Base-by-base conservation (phyloP, 1,139 yeast genomes). In the Taphrina pruni region DNA sequence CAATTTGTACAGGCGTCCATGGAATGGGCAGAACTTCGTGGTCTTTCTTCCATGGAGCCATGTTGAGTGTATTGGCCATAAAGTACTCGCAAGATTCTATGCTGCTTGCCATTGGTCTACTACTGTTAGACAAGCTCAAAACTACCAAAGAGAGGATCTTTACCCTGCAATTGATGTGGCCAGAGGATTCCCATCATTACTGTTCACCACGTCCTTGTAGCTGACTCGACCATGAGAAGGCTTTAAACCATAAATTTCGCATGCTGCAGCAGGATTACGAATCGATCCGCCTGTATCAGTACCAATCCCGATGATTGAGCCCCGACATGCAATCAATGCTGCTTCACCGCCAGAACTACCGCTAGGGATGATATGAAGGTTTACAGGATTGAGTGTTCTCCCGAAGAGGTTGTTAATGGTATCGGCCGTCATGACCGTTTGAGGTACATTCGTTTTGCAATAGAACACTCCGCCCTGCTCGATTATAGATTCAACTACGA, bases 331-430 rank as follows among this genome's bases (percentile, higher is more conserved):
- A 38, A 84, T 74, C 26, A 85, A 74, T 0, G 86, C 81, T 17
- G 85, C 86, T 75, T 84, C 88, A 60, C 88, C 88, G n/a, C 87
- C 86, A 6, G 84, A 80, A 6, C 86, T 82, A 0, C 89, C 89
- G 56, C 88, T 88, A n/a, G 83, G 75, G 0, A 85, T 77, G 56
- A 85, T 76, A 1, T 73, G 72, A n/a, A 78, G 76, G 71, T 85
- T 83, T 55, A 77, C 74, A 1, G 86, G 80, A 73, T 84, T 85
- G 39, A 72, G 69, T 0, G 87, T 85, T 26, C 75, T 73, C 0
- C 88, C 77, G 72, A 78, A 80, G 6, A 84, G 72, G 20, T 41
- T 43, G 56, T 60, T 71, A 60, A 62, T 43, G 12, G 60, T 35
- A 87, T 69, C 70, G 3, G 58, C 58, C 11, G 70, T 60, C 88